Evolutionary conservation across 164 flowering plant genomes (phyloP).

Genomic region (grape (Vitis vinifera)): DNA sequence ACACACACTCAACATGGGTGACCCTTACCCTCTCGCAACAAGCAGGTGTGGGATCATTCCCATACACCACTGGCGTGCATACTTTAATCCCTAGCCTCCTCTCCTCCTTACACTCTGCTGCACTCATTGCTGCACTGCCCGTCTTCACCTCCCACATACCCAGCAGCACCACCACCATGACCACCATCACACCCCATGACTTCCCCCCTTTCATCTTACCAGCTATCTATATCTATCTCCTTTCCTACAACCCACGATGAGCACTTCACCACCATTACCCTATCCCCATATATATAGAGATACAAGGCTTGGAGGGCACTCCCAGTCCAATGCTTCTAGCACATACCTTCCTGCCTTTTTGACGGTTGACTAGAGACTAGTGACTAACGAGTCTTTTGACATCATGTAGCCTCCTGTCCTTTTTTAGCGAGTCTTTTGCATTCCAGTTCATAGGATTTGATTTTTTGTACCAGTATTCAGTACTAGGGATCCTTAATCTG

Average conservation of each 20-base stretch:
- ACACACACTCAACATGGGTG: slow-evolving; percentile 30
- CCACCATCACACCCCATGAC: not conserved
- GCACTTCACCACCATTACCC: no score
- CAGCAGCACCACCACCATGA: slow-evolving; percentile 1
- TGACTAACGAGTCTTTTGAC: not conserved
- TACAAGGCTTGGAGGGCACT: no score
- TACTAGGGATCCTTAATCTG: no score
- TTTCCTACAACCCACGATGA: no score
- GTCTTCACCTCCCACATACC: slow-evolving; percentile 12
- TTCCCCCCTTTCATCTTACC: not conserved
- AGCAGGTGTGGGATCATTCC: slow-evolving; percentile 20
- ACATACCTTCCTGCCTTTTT: no score
- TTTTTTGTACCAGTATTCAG: no score
- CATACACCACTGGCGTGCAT: slow-evolving; percentile 24
- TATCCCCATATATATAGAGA: slow-evolving; percentile 9
- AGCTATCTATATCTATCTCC: slow-evolving; percentile 30
- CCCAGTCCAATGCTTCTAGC: no score
- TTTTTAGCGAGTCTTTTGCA: no score
- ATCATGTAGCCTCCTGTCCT: no score
- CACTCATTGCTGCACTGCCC: slow-evolving; percentile 8
- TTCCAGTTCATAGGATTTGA: no score
- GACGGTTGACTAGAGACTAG: no score
- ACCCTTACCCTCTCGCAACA: slow-evolving; percentile 30
- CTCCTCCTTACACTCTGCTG: slow-evolving; percentile 25
- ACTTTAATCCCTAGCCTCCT: slow-evolving; percentile 8